A percentile compares a stretch with the other conserved stretches of the same genome.
Evolutionary conservation across 208 protist genomes (phyloP).

Genomic region (Crithidia expoeki): DNA sequence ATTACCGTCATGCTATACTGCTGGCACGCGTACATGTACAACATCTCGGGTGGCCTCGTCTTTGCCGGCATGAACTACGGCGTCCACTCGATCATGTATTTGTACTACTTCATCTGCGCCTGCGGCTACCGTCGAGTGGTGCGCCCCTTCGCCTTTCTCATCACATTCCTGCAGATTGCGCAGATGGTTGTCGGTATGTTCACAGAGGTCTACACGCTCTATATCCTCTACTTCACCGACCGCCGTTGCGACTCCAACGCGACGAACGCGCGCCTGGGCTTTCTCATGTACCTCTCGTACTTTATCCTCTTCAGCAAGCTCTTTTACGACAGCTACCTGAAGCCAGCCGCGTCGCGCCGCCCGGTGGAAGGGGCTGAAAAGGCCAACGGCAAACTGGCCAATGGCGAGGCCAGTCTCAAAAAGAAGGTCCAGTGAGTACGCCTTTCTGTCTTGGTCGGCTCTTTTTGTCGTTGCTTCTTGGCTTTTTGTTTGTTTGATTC

Average conservation of each 20-base stretch:
- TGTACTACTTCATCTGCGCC: conserved; percentile 91
- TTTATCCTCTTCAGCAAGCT: conserved; percentile 91
- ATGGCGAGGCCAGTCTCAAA: conserved; percentile 8
- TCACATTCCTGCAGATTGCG: conserved; percentile 86
- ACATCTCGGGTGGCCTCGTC: conserved; percentile 64
- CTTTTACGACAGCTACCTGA: conserved; percentile 82
- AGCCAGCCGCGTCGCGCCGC: conserved; percentile 16
- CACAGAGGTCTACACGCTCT: conserved; percentile 58
- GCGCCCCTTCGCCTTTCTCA: conserved; percentile 78
- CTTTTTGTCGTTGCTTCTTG: conserved; percentile 4
- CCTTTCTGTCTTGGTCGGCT: not conserved
- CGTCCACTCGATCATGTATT: conserved; percentile 95
- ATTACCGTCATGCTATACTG: conserved; percentile 91
- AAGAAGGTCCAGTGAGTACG: conserved; percentile 14
- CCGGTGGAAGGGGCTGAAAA: conserved; percentile 9
- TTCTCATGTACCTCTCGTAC: conserved; percentile 93
- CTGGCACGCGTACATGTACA: conserved; percentile 77
- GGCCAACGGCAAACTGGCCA: conserved; percentile 11
- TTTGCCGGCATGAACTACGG: conserved; percentile 93
- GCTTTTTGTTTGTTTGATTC: not conserved
- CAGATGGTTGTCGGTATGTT: conserved; percentile 93
- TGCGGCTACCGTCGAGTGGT: conserved; percentile 58
- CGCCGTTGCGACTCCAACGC: conserved; percentile 61
- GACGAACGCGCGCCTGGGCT: conserved; percentile 59
- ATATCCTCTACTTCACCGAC: conserved; percentile 44